These are phyloP conservation scores for Chaetomium globosum DNA, from an alignment of 2,329 filamentous ascomycete species.

Conservation along the genomic window DNA sequence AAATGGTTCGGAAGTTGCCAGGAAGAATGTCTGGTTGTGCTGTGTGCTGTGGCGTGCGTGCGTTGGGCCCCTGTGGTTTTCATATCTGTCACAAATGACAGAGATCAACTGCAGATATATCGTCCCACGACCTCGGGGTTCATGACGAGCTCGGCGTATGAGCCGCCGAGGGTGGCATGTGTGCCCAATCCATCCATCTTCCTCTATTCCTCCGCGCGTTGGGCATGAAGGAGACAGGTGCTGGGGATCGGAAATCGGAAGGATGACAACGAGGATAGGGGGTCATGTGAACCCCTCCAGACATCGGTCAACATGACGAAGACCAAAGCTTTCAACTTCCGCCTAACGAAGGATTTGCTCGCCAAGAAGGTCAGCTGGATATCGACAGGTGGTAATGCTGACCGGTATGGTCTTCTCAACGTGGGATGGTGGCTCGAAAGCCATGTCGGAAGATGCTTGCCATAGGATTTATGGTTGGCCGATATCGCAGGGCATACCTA, in stretches of 20 bases:
- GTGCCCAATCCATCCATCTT: slow-evolving; percentile 25
- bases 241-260: not conserved
- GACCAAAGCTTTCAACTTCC: not conserved
- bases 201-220: not conserved
- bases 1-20: slow-evolving; percentile 2
- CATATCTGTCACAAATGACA: slow-evolving; percentile 34
- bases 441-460: not conserved
- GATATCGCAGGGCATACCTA: not conserved
- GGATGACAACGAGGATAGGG: not conserved
- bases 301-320: not conserved
- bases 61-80: not conserved
- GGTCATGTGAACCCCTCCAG: not conserved
- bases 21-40: not conserved
- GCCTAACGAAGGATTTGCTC: not conserved
- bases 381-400: not conserved
- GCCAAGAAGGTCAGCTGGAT: not conserved
- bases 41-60: slow-evolving; percentile 3
- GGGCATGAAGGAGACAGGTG: not conserved
- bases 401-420: not conserved
- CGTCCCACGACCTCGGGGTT: not conserved
- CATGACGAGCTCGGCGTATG: not conserved
- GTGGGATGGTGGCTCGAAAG: not conserved
- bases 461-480: not conserved
- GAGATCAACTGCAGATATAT: slow-evolving; percentile 25
- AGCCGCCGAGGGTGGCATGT: slow-evolving; percentile 3